A percentile compares a stretch with the other conserved stretches of the same genome.
Conservation (phyloP, 2,329 filamentous ascomycete species). For the Diaporthe amygdali region DNA sequence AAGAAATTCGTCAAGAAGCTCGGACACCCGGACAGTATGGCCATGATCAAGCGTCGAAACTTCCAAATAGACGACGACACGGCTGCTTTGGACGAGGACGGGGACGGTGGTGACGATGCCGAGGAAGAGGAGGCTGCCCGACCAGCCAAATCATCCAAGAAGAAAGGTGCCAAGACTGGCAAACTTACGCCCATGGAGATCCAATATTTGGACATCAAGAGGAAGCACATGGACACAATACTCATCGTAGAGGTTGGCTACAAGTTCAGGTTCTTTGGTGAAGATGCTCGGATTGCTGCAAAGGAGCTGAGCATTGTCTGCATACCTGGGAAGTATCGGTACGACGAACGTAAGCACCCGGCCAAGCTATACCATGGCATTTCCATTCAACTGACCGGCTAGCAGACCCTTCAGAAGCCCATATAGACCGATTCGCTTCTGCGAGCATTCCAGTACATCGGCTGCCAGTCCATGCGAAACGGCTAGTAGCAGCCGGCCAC, state of each 20-base stretch:
- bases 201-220: conserved; percentile 93
- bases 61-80: conserved; percentile 58
- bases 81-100: conserved; percentile 51
- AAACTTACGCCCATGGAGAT: conserved; percentile 95
- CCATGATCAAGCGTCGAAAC: conserved; percentile 67
- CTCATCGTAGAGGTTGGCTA: conserved; percentile 96
- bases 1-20: conserved; percentile 88
- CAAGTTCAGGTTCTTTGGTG: conserved; percentile 96
- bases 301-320: conserved; percentile 95
- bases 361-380: not conserved
- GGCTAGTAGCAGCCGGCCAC: conserved; percentile 88
- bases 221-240: conserved; percentile 85
- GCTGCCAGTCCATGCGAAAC: conserved; percentile 90
- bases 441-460: conserved; percentile 94
- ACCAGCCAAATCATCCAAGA: conserved; percentile 55
- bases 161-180: conserved; percentile 71
- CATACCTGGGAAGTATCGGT: conserved; percentile 93
- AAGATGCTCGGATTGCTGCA: conserved; percentile 87
- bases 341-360: conserved; percentile 75
- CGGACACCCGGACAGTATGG: conserved; percentile 82
- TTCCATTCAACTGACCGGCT: conserved; percentile 18
- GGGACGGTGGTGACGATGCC: conserved; percentile 62
- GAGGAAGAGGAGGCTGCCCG: conserved; percentile 53
- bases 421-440: conserved; percentile 89
- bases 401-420: conserved; percentile 83